Evolutionary conservation across 768 basidiomycete genomes (phyloP).

Genomic region (Pleurotus cornucopiae): DNA sequence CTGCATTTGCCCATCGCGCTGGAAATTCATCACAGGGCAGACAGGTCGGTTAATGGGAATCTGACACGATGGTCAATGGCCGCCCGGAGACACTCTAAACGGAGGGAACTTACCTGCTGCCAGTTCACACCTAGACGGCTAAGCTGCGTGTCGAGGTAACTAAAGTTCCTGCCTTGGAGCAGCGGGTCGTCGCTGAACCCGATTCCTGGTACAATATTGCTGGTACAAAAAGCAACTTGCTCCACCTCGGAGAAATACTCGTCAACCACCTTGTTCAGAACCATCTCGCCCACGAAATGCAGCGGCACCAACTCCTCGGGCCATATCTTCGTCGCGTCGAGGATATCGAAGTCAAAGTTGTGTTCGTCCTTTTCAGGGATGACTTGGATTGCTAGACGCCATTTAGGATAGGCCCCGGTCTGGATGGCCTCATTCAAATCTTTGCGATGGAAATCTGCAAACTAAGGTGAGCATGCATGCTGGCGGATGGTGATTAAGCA

Average conservation of each 20-base stretch:
- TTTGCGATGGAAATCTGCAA: constrained; percentile 76
- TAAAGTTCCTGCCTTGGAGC: constrained; percentile 83
- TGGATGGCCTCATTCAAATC: constrained; percentile 83
- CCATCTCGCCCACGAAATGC: constrained; percentile 72
- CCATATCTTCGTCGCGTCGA: constrained; percentile 86
- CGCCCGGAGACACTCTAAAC: neutral
- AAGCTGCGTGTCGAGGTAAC: constrained; percentile 84
- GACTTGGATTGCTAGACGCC: constrained; percentile 73
- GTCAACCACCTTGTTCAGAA: constrained; percentile 56
- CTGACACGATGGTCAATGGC: constrained; percentile 22
- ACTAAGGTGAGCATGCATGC: neutral
- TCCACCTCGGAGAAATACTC: constrained; percentile 87
- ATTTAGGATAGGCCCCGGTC: constrained; percentile 66
- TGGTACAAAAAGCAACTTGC: constrained; percentile 86
- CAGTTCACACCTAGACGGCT: constrained; percentile 79
- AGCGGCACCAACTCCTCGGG: constrained; percentile 80
- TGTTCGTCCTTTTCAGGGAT: constrained; percentile 72
- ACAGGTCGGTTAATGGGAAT: constrained; percentile 81
- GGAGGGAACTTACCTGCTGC: constrained; percentile 43
- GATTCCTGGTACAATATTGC: constrained; percentile 63
- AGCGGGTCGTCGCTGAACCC: constrained; percentile 76
- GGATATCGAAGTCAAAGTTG: constrained; percentile 82
- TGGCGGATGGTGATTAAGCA: constrained; percentile 1
- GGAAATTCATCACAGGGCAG: constrained; percentile 69
- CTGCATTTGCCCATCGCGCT: constrained; percentile 59